Base-by-base conservation (phyloP, 805 yeast species). In the Candida broadrunensis region DNA sequence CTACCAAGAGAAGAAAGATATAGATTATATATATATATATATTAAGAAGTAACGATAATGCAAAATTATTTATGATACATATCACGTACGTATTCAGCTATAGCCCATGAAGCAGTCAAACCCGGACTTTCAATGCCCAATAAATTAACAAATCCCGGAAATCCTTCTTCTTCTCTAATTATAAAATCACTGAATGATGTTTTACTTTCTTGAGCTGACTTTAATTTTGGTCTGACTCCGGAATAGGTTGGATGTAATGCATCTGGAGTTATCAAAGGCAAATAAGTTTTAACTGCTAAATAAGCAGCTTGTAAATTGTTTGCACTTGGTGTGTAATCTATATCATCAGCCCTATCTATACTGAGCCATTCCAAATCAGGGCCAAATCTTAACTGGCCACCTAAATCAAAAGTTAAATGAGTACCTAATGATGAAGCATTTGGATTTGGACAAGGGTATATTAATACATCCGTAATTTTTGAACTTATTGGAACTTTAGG, bases 121-220 rank as follows among this genome's bases (percentile, higher is more conserved):
- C 97, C 97, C 0, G 97, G 97, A 52, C 93, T 84, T 57, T 89
- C 97, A 12, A 89, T 88, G 1, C 91, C 95, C 33, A 88, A 54
- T 39, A 87, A 65, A 49, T 87, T 89, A 21, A 88, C 75, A 52
- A 88, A 89, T 1, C 96, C 96, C 2, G 82, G 83, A 51, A 73
- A 80, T 0, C 82, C 89, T 1, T 71, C 75, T 48, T 86, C 93
- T 52, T 84, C 78, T 39, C 78, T 61, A 24, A 89, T 85, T 17
- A 80, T 63, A 56, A 88, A 89, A 55, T 90, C 97, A 33, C 80
- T 79, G 60, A 86, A 85, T 18, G 45, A 27, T 31, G 56, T 59
- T 18, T 60, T 55, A 24, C 55, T 60, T 8, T 56, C 58, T 4
- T 65, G 73, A 3, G 73, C 70, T 0, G 77, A 76, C 1, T 65